A percentile compares a stretch with the other conserved stretches of the same genome.
Conservation (phyloP, 176 grass and related monocot species). For the Cenchrus purpureus region DNA sequence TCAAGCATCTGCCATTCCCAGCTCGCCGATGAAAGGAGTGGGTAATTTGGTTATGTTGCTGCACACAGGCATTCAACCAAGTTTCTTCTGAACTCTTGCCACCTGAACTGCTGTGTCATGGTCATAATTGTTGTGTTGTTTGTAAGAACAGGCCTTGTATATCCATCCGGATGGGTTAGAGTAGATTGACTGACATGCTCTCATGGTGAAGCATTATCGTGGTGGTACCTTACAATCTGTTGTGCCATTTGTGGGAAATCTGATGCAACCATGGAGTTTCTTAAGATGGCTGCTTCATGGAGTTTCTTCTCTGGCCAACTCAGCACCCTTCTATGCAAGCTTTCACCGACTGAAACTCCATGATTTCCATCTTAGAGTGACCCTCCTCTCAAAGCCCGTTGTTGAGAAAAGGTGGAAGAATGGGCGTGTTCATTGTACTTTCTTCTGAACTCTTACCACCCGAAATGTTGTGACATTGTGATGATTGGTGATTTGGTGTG, state of each 20-base stretch:
- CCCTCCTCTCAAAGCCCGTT: slow-evolving; percentile 24
- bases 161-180: slow-evolving; percentile 8
- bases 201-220: slow-evolving; percentile 9
- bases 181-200: neutral
- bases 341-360: slow-evolving; percentile 33
- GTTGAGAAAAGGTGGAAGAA: slow-evolving; percentile 31
- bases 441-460: slow-evolving; percentile 15
- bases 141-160: slow-evolving; percentile 22
- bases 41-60: neutral
- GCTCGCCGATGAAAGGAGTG: slow-evolving; percentile 38
- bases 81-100: slow-evolving; percentile 29
- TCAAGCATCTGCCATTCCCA: slow-evolving; percentile 36
- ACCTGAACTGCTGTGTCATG: slow-evolving; percentile 1
- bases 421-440: neutral
- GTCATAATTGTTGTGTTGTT: slow-evolving; percentile 1
- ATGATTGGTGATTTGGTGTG: neutral
- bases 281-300: neutral
- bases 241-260: neutral
- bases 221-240: neutral
- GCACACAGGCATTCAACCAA: neutral
- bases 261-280: neutral
- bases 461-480: slow-evolving; percentile 18
- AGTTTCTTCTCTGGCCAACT: neutral
- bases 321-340: slow-evolving; percentile 40
- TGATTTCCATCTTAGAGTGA: slow-evolving; percentile 30